These are phyloP conservation scores for Trichosporon sp. DNA, from an alignment of 1,284 basidiomycete species.

Conservation along the genomic window DNA sequence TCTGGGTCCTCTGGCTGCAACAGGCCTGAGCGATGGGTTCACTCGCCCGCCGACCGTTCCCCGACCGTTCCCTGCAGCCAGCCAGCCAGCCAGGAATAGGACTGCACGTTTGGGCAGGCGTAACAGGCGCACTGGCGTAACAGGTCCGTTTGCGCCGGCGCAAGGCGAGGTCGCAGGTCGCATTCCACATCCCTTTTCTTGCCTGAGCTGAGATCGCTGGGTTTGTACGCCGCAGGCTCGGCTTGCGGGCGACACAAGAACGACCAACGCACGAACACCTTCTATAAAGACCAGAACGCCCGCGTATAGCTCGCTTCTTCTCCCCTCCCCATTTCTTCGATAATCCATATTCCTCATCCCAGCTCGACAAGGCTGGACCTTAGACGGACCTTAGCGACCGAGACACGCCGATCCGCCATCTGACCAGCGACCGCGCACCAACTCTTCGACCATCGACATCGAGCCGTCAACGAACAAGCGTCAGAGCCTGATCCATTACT, in stretches of 20 bases:
- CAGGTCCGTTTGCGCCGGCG: too few species aligned
- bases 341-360: background rate
- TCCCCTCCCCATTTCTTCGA: slow-evolving; percentile 9
- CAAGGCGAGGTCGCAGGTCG: background rate
- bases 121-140: too few species aligned
- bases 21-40: background rate
- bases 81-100: background rate
- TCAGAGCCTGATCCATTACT: background rate
- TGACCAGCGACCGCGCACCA: background rate
- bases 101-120: background rate
- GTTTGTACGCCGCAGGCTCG: too few species aligned
- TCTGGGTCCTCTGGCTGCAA: too few species aligned
- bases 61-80: background rate
- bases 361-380: slow-evolving; percentile 3
- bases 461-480: too few species aligned
- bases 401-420: too few species aligned
- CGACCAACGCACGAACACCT: background rate
- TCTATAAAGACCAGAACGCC: background rate
- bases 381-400: background rate
- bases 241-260: background rate
- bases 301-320: slow-evolving; percentile 10
- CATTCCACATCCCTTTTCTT: background rate
- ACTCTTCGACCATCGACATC: background rate
- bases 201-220: background rate
- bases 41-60: background rate